Evolutionary conservation across 441 rosid genomes (phyloP).

Genomic region (Erysimum pusillum): DNA sequence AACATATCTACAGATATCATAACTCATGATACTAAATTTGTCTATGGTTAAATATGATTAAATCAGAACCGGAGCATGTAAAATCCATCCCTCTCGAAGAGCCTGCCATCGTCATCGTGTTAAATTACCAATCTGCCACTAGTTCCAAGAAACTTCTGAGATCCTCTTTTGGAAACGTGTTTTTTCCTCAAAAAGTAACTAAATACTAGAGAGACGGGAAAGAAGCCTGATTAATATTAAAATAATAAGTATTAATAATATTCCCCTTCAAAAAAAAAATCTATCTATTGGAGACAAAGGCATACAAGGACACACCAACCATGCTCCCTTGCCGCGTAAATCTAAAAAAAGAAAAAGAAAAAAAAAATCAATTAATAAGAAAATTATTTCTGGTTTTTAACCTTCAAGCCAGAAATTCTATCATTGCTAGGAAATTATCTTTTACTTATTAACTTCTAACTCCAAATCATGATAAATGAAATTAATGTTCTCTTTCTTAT

Average conservation of each 20-base stretch:
- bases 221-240: slow-evolving; percentile 2
- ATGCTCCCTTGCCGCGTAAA: slow-evolving; percentile 44
- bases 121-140: slow-evolving; percentile 1
- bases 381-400: background rate
- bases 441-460: background rate
- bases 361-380: background rate
- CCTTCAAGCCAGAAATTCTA: background rate
- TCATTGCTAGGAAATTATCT: background rate
- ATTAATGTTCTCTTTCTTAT: background rate
- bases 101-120: background rate
- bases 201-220: background rate
- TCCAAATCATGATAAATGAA: background rate
- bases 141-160: slow-evolving; percentile 37
- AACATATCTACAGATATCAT: too few species aligned
- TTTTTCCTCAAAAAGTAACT: slow-evolving; percentile 24
- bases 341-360: background rate
- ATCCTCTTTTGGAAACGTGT: slow-evolving; percentile 36
- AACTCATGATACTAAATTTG: too few species aligned
- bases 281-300: background rate
- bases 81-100: background rate
- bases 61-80: background rate
- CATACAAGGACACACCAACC: slow-evolving; percentile 40
- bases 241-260: slow-evolving; percentile 27
- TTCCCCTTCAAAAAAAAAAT: background rate
- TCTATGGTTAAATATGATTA: too few species aligned